A percentile compares a stretch with the other conserved stretches of the same genome.
These are phyloP conservation scores for Ceratocystis harringtonii DNA, from an alignment of 2,329 filamentous ascomycete species.

Conservation along the genomic window DNA sequence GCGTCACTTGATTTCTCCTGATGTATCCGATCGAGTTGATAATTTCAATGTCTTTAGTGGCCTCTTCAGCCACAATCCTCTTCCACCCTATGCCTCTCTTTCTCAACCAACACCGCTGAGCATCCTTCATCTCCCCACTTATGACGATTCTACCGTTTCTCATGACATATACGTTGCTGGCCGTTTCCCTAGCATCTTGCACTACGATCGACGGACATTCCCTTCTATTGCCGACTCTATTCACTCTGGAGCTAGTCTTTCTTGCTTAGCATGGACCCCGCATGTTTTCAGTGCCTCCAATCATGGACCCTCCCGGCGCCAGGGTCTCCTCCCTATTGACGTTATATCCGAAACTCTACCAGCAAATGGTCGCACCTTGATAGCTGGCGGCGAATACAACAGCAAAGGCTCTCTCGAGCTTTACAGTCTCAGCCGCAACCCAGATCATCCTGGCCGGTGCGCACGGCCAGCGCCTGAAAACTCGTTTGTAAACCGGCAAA, in stretches of 20 bases:
- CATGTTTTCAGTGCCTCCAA: conserved; percentile 4
- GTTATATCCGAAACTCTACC: conserved; percentile 20
- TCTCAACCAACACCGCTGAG: conserved; percentile 69
- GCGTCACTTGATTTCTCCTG: conserved; percentile 21
- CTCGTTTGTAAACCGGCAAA: conserved; percentile 52
- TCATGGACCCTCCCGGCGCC: not conserved
- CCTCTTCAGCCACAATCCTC: conserved; percentile 38
- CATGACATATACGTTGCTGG: conserved; percentile 79
- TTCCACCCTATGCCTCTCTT: conserved; percentile 51
- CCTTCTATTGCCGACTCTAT: conserved; percentile 62
- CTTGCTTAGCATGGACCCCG: conserved; percentile 39
- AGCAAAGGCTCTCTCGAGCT: conserved; percentile 79
- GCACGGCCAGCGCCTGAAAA: not conserved
- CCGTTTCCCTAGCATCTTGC: conserved; percentile 73
- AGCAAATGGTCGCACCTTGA: conserved; percentile 46
- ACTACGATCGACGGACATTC: conserved; percentile 79
- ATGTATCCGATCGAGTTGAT: conserved; percentile 20
- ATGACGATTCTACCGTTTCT: conserved; percentile 41
- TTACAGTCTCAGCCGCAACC: conserved; percentile 43
- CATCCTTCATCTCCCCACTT: conserved; percentile 58
- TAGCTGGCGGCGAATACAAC: conserved; percentile 82
- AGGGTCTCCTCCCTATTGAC: conserved; percentile 24
- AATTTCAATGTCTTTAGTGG: conserved; percentile 23
- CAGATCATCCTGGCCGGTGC: not conserved
- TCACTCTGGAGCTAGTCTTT: conserved; percentile 68